These are phyloP conservation scores for Microbotryum violaceum DNA, from an alignment of 1,284 basidiomycete genomes.

Conservation along the genomic window DNA sequence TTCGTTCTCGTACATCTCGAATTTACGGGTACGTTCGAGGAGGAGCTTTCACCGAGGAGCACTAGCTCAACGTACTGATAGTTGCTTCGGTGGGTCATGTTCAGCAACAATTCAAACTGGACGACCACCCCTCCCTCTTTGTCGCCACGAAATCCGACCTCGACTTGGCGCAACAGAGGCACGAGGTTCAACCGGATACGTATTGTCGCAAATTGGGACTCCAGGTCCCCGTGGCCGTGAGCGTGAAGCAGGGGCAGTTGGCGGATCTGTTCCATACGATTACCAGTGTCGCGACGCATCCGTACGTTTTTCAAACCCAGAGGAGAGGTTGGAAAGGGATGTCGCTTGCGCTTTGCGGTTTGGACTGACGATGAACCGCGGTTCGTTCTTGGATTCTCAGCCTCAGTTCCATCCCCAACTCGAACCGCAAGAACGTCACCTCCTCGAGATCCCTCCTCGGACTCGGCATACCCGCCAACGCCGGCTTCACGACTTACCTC, in stretches of 20 bases:
- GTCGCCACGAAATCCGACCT: conserved; percentile 98
- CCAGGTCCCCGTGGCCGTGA: conserved; percentile 83
- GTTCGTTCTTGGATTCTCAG: background rate
- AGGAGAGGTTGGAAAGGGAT: too few species aligned
- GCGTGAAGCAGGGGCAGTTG: conserved; percentile 70
- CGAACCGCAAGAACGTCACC: conserved; percentile 26
- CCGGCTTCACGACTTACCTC: conserved; percentile 57
- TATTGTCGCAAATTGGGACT: conserved; percentile 80
- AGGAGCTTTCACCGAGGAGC: background rate
- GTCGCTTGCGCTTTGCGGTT: too few species aligned
- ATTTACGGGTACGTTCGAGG: conserved; percentile 62
- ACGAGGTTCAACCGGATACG: conserved; percentile 96
- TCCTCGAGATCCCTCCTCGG: conserved; percentile 37
- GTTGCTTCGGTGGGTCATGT: conserved; percentile 2
- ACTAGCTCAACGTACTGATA: background rate
- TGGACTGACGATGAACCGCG: too few species aligned
- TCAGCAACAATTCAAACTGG: conserved; percentile 91
- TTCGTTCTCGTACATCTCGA: conserved; percentile 96
- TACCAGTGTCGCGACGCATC: conserved; percentile 73
- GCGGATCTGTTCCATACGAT: conserved; percentile 86
- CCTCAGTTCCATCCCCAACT: conserved; percentile 24
- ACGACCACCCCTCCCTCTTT: conserved; percentile 88
- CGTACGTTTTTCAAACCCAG: conserved; percentile 50
- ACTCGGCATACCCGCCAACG: conserved; percentile 42
- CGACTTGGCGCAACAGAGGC: conserved; percentile 86